phyloP scores from a whole-genome alignment of 805 yeast genomes.

The Starmerella riodocensis region DNA sequence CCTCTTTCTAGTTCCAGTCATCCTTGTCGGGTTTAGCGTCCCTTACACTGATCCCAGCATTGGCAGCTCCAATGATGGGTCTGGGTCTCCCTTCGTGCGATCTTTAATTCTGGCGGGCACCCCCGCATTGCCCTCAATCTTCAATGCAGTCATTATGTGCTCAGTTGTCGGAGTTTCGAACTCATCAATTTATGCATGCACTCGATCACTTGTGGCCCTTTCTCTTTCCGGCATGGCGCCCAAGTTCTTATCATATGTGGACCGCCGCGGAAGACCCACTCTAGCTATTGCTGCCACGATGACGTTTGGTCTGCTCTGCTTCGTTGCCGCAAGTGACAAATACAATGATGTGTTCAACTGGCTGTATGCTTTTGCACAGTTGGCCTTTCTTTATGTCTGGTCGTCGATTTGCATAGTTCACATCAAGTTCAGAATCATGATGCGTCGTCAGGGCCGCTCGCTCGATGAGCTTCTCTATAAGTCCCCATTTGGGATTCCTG shows the following conservation, averaged over 20 bases:
- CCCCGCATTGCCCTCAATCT: constrained; percentile 51
- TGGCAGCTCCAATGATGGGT: constrained; percentile 33
- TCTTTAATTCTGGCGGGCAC: constrained; percentile 62
- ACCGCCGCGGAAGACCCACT: constrained; percentile 63
- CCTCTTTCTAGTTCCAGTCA: constrained; percentile 47
- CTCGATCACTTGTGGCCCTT: constrained; percentile 51
- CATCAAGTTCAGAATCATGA: constrained; percentile 39
- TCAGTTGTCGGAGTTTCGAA: constrained; percentile 69
- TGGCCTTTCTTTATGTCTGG: constrained; percentile 19
- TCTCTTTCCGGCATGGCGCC: constrained; percentile 54
- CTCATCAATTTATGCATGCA: constrained; percentile 53
- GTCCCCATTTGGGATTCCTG: constrained; percentile 55
- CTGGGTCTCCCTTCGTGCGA: constrained; percentile 77
- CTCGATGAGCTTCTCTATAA: constrained; percentile 52
- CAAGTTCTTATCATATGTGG: constrained; percentile 47
- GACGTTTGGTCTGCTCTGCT: constrained; percentile 42
- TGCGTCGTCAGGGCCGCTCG: constrained; percentile 51
- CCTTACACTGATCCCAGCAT: constrained; percentile 43
- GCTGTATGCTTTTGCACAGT: constrained; percentile 18
- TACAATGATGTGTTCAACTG: constrained; percentile 19
- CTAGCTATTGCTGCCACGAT: constrained; percentile 42
- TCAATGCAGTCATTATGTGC: constrained; percentile 62
- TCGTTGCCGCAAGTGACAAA: constrained; percentile 43
- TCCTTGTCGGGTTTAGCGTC: constrained; percentile 56
- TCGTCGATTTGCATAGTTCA: constrained; percentile 13